phyloP scores from a whole-genome alignment of 257 asterid species.

The Orobanche coerulescens region DNA sequence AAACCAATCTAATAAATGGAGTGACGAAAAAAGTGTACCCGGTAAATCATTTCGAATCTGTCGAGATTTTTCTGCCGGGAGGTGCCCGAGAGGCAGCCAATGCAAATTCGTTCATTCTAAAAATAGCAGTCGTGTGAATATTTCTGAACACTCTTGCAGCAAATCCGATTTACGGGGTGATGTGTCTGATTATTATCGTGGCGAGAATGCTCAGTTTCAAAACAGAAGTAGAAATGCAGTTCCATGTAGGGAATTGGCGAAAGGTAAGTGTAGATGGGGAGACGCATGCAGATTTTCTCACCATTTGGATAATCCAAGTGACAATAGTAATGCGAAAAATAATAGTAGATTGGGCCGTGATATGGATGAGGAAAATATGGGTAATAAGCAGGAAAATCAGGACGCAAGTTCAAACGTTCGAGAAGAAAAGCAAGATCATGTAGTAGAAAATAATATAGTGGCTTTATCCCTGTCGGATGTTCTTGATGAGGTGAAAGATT shows the following conservation, averaged over 20 bases:
- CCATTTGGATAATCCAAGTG: slow-evolving; percentile 22
- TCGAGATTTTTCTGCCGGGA: slow-evolving; percentile 53
- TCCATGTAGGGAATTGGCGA: slow-evolving; percentile 54
- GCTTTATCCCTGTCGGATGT: slow-evolving; percentile 28
- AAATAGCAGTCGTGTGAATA: slow-evolving; percentile 23
- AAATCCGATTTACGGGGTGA: slow-evolving; percentile 40
- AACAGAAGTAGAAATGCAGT: slow-evolving; percentile 40
- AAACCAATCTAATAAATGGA: slow-evolving; percentile 48
- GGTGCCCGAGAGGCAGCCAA: slow-evolving; percentile 62
- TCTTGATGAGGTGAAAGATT: slow-evolving; percentile 31
- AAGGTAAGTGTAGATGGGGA: slow-evolving; percentile 72
- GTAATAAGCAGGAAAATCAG: slow-evolving; percentile 23
- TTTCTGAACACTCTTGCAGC: slow-evolving; percentile 32
- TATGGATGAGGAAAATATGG: slow-evolving; percentile 23
- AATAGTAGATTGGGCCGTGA: slow-evolving; percentile 28
- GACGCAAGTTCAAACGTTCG: slow-evolving; percentile 26
- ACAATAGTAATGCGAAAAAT: slow-evolving; percentile 21
- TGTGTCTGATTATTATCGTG: slow-evolving; percentile 35
- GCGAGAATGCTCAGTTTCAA: slow-evolving; percentile 41
- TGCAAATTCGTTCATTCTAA: slow-evolving; percentile 65
- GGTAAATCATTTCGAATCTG: slow-evolving; percentile 47
- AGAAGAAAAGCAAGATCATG: slow-evolving; percentile 28
- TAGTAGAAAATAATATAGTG: slow-evolving; percentile 26
- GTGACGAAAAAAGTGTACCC: slow-evolving; percentile 39
- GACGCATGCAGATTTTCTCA: slow-evolving; percentile 77